Evolutionary conservation across 768 basidiomycete species (phyloP).

Genomic region (Cantharellus cinnabarinus): DNA sequence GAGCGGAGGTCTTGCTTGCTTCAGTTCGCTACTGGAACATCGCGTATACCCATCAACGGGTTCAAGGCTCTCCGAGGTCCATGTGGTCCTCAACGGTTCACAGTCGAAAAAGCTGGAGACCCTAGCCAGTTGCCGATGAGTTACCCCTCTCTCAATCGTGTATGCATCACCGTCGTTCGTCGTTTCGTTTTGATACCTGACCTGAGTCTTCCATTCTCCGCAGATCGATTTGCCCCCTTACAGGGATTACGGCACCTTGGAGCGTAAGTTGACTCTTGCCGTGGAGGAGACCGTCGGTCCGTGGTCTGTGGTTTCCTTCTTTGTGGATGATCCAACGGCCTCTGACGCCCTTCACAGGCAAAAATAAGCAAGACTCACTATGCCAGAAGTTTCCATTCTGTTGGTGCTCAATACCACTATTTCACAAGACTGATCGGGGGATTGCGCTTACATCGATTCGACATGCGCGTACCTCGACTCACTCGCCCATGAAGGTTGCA

Average conservation of each 20-base stretch:
- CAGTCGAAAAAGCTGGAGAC: slow-evolving; percentile 96
- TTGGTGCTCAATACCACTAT: too few species aligned
- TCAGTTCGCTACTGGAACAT: slow-evolving; percentile 77
- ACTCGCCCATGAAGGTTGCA: too few species aligned
- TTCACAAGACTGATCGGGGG: too few species aligned
- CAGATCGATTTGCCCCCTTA: slow-evolving; percentile 94
- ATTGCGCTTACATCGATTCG: too few species aligned
- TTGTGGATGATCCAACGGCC: too few species aligned
- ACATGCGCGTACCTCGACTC: too few species aligned
- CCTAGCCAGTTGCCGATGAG: slow-evolving; percentile 91
- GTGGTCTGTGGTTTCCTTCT: too few species aligned
- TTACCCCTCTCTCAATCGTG: slow-evolving; percentile 83
- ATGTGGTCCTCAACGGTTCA: slow-evolving; percentile 90
- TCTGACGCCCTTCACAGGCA: too few species aligned
- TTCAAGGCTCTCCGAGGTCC: slow-evolving; percentile 98
- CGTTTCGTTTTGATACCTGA: neutral
- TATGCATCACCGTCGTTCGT: slow-evolving; percentile 6
- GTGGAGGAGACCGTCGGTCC: slow-evolving; percentile 80
- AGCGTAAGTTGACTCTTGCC: slow-evolving; percentile 86
- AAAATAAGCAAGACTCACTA: too few species aligned
- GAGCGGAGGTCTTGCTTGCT: slow-evolving; percentile 73
- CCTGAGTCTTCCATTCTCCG: neutral
- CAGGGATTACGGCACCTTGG: slow-evolving; percentile 82
- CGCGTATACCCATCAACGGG: slow-evolving; percentile 82
- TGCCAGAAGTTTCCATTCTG: too few species aligned